Evolutionary conservation across 2,329 filamentous ascomycete species (phyloP).

Genomic region (Allantophomopsis lycopodina): DNA sequence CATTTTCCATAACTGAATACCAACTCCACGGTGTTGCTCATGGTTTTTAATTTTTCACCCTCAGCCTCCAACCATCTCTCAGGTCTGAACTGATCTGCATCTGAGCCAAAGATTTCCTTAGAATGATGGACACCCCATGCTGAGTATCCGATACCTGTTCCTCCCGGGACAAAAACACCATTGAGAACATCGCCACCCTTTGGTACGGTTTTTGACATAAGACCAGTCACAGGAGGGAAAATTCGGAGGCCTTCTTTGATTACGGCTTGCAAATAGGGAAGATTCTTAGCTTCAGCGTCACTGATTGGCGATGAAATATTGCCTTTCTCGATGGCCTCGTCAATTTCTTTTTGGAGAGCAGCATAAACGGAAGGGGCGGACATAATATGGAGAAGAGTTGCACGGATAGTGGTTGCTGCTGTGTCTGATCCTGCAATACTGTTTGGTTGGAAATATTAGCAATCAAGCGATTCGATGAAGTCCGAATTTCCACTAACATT

Average conservation of each 20-base stretch:
- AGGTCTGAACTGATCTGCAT: slow-evolving; percentile 28
- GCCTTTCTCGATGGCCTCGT: not conserved
- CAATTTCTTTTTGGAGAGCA: slow-evolving; percentile 5
- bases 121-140: slow-evolving; percentile 21
- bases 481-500: slow-evolving; percentile 9
- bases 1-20: slow-evolving; percentile 30
- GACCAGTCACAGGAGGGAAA: slow-evolving; percentile 25
- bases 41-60: slow-evolving; percentile 19
- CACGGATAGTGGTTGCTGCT: slow-evolving; percentile 35
- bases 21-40: slow-evolving; percentile 25
- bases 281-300: slow-evolving; percentile 21
- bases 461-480: too few species aligned
- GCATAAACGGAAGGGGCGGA: slow-evolving; percentile 5
- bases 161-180: slow-evolving; percentile 7
- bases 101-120: slow-evolving; percentile 20
- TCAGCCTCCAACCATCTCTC: slow-evolving; percentile 32
- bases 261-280: slow-evolving; percentile 34
- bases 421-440: slow-evolving; percentile 41
- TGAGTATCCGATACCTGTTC: slow-evolving; percentile 7
- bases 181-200: slow-evolving; percentile 7
- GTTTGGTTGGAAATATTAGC: not conserved
- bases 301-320: slow-evolving; percentile 11
- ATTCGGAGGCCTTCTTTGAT: slow-evolving; percentile 34
- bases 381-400: slow-evolving; percentile 6
- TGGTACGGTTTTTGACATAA: slow-evolving; percentile 8